Evolutionary conservation across 1,139 yeast species (phyloP).

Genomic region (Zygosaccharomyces pseudobailii): DNA sequence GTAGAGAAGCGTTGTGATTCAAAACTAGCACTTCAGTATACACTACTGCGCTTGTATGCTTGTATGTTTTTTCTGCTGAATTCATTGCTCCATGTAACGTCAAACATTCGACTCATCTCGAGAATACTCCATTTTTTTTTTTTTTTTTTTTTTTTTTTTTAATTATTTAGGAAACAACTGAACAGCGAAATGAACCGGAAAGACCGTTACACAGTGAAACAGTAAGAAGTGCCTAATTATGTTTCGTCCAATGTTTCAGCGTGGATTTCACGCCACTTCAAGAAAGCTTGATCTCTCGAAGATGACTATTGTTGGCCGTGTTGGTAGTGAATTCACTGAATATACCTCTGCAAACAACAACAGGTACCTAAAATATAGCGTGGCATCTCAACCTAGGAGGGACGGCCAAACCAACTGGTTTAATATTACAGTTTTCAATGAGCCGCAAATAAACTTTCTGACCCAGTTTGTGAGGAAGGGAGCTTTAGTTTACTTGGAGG

Average conservation of each 20-base stretch:
- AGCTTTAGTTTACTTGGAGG: slow-evolving; percentile 56
- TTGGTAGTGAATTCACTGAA: slow-evolving; percentile 32
- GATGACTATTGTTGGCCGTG: slow-evolving; percentile 35
- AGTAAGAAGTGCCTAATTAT: slow-evolving; percentile 6
- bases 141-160: too few species aligned
- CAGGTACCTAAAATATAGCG: slow-evolving; percentile 50
- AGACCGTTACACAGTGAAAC: background rate
- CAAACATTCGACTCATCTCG: too few species aligned
- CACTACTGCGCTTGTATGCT: too few species aligned
- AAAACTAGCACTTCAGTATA: too few species aligned
- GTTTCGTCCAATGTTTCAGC: slow-evolving; percentile 27
- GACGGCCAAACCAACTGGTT: slow-evolving; percentile 57
- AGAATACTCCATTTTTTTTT: too few species aligned
- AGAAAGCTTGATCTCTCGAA: slow-evolving; percentile 32
- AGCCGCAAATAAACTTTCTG: slow-evolving; percentile 49
- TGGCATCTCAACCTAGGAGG: slow-evolving; percentile 54
- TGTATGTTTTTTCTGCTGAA: too few species aligned
- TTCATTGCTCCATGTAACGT: too few species aligned
- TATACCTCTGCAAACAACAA: slow-evolving; percentile 43
- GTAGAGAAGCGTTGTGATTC: too few species aligned
- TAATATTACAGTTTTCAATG: slow-evolving; percentile 54
- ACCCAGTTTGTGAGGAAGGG: slow-evolving; percentile 53
- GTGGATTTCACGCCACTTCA: slow-evolving; percentile 31
- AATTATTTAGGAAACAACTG: background rate
- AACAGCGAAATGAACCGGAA: background rate